Evolutionary conservation across 2,329 filamentous ascomycete genomes (phyloP).

Genomic region (Penicillium sp.): DNA sequence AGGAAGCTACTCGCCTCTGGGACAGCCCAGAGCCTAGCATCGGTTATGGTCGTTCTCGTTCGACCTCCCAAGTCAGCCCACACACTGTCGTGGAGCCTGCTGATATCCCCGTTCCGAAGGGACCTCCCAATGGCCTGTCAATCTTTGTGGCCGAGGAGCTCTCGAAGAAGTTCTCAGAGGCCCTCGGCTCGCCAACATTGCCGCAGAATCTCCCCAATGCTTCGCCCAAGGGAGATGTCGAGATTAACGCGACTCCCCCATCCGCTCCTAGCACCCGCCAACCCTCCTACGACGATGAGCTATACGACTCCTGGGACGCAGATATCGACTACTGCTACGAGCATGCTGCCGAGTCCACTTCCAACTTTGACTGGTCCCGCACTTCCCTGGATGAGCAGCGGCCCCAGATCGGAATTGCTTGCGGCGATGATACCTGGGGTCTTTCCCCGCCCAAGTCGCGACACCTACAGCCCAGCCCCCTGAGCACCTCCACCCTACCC

Average conservation of each 20-base stretch:
- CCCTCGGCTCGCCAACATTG: conserved; percentile 47
- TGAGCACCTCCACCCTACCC: conserved; percentile 30
- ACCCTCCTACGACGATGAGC: conserved; percentile 31
- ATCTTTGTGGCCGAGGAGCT: conserved; percentile 37
- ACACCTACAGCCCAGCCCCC: conserved; percentile 25
- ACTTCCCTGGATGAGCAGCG: conserved; percentile 37
- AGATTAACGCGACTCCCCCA: conserved; percentile 15
- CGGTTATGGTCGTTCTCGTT: conserved; percentile 21
- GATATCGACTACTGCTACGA: conserved; percentile 68
- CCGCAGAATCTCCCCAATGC: conserved; percentile 30
- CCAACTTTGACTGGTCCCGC: conserved; percentile 63
- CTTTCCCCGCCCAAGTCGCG: conserved; percentile 14
- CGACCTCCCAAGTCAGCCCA: conserved; percentile 22
- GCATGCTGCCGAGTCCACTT: conserved; percentile 63
- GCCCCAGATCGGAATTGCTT: conserved; percentile 18
- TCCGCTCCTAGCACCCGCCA: conserved; percentile 21
- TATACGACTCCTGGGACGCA: conserved; percentile 61
- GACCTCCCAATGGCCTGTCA: conserved; percentile 30
- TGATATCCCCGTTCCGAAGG: conserved; percentile 23
- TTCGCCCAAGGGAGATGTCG: conserved; percentile 20
- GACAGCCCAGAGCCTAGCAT: conserved; percentile 34
- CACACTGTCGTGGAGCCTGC: conserved; percentile 11
- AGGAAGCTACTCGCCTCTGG: conserved; percentile 41
- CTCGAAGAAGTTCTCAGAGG: conserved; percentile 50
- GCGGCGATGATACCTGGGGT: conserved; percentile 16